These are phyloP conservation scores for Ceratocystiopsis brevicomis DNA, from an alignment of 2,329 filamentous ascomycete genomes.

Conservation along the genomic window DNA sequence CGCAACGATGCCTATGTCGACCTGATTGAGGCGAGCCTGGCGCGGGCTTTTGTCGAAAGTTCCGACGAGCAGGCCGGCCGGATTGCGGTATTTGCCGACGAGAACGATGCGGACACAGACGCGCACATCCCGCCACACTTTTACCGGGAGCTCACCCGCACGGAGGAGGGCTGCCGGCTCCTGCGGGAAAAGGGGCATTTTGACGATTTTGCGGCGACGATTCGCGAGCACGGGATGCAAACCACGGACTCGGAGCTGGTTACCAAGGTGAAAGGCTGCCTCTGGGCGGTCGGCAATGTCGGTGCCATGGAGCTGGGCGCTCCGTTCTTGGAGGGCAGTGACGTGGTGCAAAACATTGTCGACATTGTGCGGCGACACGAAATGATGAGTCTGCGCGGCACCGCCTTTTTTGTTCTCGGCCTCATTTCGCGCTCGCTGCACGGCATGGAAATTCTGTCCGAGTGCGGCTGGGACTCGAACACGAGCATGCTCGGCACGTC, in stretches of 20 bases:
- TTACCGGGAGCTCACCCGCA: constrained; percentile 85
- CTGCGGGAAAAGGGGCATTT: constrained; percentile 90
- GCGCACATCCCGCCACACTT: constrained; percentile 84
- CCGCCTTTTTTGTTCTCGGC: constrained; percentile 88
- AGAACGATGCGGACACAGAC: constrained; percentile 32
- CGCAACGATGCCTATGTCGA: constrained; percentile 92
- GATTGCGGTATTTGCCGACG: constrained; percentile 40
- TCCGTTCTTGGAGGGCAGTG: constrained; percentile 75
- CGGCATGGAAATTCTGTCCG: constrained; percentile 75
- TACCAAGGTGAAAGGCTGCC: constrained; percentile 84
- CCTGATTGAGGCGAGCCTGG: constrained; percentile 87
- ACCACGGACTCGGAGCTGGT: constrained; percentile 70
- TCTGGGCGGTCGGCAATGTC: constrained; percentile 96
- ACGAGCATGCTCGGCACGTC: constrained; percentile 67
- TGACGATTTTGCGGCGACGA: constrained; percentile 76
- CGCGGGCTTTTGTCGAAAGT: constrained; percentile 38
- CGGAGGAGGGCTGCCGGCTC: constrained; percentile 76
- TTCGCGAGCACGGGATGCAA: constrained; percentile 71
- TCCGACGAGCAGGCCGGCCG: constrained; percentile 34
- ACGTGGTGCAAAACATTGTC: constrained; percentile 75
- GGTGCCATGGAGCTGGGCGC: constrained; percentile 95
- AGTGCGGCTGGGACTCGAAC: constrained; percentile 84
- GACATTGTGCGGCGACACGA: constrained; percentile 73
- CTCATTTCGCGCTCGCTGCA: constrained; percentile 83
- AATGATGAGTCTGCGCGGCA: constrained; percentile 83